phyloP scores from a whole-genome alignment of 228 moss, liverwort and hornwort genomes.

The Sphagnum fallax region DNA sequence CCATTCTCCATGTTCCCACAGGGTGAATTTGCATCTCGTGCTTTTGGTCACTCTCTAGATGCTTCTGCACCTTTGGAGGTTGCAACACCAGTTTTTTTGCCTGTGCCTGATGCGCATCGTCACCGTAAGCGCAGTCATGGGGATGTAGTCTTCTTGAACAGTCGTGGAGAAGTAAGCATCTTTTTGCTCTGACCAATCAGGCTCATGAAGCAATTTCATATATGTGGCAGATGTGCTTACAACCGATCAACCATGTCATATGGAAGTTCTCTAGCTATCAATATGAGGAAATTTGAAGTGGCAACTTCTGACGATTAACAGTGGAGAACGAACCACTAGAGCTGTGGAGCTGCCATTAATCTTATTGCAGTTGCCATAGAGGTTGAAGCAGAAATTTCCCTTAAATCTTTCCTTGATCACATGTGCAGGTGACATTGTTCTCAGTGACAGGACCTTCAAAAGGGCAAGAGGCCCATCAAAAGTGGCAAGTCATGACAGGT shows the following conservation, averaged over 20 bases:
- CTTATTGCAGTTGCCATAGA: too few species aligned
- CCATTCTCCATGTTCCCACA: conserved; percentile 62
- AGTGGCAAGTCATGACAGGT: conserved; percentile 80
- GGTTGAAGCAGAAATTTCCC: too few species aligned
- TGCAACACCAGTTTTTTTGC: conserved; percentile 68
- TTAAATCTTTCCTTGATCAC: not conserved
- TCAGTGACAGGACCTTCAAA: conserved; percentile 35
- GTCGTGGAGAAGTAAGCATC: conserved; percentile 72
- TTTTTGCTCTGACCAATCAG: not conserved
- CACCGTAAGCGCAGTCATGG: conserved; percentile 92
- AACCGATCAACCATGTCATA: too few species aligned
- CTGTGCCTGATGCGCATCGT: conserved; percentile 59
- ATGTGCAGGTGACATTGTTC: conserved; percentile 76
- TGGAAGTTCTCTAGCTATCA: too few species aligned
- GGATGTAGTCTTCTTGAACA: conserved; percentile 87
- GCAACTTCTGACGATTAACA: too few species aligned
- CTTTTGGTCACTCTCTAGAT: conserved; percentile 53
- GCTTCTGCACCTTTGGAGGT: conserved; percentile 57
- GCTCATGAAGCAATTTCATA: too few species aligned
- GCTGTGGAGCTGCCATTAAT: too few species aligned
- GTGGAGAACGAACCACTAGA: too few species aligned
- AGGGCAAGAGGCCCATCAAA: conserved; percentile 66
- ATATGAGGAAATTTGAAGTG: too few species aligned
- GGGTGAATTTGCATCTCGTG: conserved; percentile 64
- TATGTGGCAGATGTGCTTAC: too few species aligned